Conservation (phyloP, 2,329 filamentous ascomycete species). For the Fusarium sulawesiense region DNA sequence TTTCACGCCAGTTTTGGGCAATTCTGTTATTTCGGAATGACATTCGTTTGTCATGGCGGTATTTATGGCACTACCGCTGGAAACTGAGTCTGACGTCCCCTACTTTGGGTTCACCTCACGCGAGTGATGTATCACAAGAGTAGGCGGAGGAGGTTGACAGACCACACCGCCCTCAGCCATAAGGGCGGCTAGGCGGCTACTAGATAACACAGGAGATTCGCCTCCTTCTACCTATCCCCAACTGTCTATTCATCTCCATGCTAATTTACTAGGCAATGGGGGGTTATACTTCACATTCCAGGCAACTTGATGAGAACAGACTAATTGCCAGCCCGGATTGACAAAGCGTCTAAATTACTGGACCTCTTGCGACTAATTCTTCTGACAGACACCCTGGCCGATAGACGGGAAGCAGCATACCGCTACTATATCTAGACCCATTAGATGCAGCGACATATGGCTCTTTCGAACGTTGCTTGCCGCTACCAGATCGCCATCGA, state of each 20-base stretch:
- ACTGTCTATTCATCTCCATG: too few relatives aligned
- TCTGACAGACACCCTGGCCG: not conserved
- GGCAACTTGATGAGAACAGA: too few relatives aligned
- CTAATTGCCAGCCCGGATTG: too few relatives aligned
- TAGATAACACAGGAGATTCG: not conserved
- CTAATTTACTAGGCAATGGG: too few relatives aligned
- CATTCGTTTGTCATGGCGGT: not conserved
- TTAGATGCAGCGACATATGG: fast-evolving
- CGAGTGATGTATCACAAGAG: not conserved
- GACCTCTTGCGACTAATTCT: not conserved
- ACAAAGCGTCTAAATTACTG: too few relatives aligned
- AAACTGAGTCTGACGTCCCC: too few relatives aligned
- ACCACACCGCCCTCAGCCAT: not conserved
- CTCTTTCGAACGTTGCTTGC: not conserved
- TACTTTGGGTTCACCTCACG: not conserved
- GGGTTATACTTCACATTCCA: too few relatives aligned
- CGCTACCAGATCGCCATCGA: too few relatives aligned
- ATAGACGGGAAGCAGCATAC: not conserved
- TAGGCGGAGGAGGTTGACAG: not conserved
- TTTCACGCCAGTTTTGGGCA: not conserved
- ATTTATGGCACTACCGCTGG: too few relatives aligned
- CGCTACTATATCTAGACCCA: fast-evolving
- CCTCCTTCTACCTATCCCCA: not conserved
- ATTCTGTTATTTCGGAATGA: fast-evolving
- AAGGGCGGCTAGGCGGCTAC: not conserved